Base-by-base conservation (phyloP, 371 early-diverging fungal genomes). In the Zopfochytrium polystomum region DNA sequence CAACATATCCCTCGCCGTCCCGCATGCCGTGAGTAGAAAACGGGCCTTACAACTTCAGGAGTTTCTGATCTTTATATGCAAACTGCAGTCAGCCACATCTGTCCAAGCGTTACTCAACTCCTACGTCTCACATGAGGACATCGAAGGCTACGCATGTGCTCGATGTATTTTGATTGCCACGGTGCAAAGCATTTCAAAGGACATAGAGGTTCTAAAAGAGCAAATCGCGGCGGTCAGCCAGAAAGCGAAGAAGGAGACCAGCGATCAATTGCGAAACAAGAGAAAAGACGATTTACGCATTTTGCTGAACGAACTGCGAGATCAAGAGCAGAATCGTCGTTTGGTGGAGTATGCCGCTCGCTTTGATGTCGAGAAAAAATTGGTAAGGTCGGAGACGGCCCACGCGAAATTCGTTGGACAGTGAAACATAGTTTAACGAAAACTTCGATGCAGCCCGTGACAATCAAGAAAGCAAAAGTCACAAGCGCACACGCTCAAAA, bases 91-190 rank as follows among this genome's bases (percentile, higher is more conserved):
- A 5, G 55, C 59, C 50, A 55, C 47, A 20, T 45, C 63, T 0
- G 25, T 78, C 27, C 72, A 75, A 45, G 22, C 11, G 13, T 43
- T 78, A 2, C 50, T 78, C 9, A 31, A 52, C n/a, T 35, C 58
- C 13, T 75, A 74, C 45, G 56, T 68, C 2, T 9, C 66, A 5
- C 68, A 68, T 13, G 78, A 78, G 53, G 18, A 54, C 25, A 67
- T 78, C 25, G 66, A 73, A 25, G 78, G 67, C 42, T 75, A 67
- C 48, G 62, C 60, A 13, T 78, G 78, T 61, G 78, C 73, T 48
- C 58, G 64, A 47, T 78, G 78, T 55, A 64, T 72, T 2, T 45
- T 75, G 20, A 29, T 59, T 20, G 71, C 69, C 1, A 76, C 76
- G 4, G 52, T 52, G 11, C 48, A 48, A 29, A 47, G 42, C n/a